Evolutionary conservation across 495 filamentous ascomycete genomes (phyloP).

Genomic region (Pyrenula aspistea): DNA sequence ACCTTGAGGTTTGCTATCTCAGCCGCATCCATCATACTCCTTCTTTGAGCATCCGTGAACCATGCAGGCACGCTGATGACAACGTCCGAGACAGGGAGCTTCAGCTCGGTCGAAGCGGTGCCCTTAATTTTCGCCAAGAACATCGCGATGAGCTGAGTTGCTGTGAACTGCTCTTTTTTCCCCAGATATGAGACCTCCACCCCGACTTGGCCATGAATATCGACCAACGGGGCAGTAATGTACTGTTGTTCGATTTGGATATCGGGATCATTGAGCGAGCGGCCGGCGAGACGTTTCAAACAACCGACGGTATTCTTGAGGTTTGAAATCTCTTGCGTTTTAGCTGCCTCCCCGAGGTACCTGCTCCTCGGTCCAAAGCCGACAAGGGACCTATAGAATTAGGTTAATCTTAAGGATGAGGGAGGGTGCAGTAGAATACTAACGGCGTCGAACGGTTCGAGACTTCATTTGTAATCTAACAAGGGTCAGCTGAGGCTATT

Average conservation of each 20-base stretch:
- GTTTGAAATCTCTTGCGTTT: constrained; percentile 98
- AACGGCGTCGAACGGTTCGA: constrained; percentile 98
- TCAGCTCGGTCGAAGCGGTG: constrained; percentile 77
- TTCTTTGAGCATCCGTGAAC: constrained; percentile 93
- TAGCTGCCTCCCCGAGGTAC: constrained; percentile 87
- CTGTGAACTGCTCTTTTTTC: constrained; percentile 86
- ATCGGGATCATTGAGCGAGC: constrained; percentile 79
- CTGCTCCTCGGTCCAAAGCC: constrained; percentile 88
- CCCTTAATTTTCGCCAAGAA: constrained; percentile 89
- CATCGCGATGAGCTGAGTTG: constrained; percentile 86
- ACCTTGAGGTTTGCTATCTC: constrained; percentile 91
- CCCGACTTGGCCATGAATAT: constrained; percentile 87
- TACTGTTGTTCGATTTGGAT: constrained; percentile 82
- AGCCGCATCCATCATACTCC: constrained; percentile 79
- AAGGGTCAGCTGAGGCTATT: too few species aligned
- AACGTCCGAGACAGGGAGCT: constrained; percentile 85
- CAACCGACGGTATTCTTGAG: constrained; percentile 95
- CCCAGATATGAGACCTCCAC: constrained; percentile 89
- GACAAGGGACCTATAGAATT: constrained; percentile 62
- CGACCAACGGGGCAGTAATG: constrained; percentile 76
- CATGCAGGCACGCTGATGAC: constrained; percentile 91
- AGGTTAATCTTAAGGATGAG: constrained; percentile 16
- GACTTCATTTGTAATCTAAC: constrained; percentile 94
- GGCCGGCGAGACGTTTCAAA: constrained; percentile 84
- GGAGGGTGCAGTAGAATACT: constrained; percentile 23